Percentiles rank a stretch among this genome's conserved stretches.
phyloP scores from a whole-genome alignment of 2,329 filamentous ascomycete species.

The Myriosclerotinia duriaeana region DNA sequence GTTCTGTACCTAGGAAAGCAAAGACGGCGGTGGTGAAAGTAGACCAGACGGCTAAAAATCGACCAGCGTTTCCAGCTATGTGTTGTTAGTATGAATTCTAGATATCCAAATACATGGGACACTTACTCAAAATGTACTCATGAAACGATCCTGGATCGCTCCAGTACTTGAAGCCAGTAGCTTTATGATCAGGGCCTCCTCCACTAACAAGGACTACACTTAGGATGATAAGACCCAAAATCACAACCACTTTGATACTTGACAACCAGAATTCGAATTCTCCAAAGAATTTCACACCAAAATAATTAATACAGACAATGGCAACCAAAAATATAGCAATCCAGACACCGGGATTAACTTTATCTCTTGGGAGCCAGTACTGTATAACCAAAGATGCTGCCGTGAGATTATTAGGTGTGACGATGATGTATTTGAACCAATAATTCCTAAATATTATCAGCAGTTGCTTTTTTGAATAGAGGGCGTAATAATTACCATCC shows the following conservation, averaged over 20 bases:
- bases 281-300: constrained; percentile 44
- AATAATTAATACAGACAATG: constrained; percentile 67
- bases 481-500: constrained; percentile 49
- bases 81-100: constrained; percentile 41
- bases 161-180: constrained; percentile 54
- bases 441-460: constrained; percentile 33
- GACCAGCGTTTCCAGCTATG: constrained; percentile 44
- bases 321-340: constrained; percentile 68
- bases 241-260: constrained; percentile 60
- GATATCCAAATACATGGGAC: background rate
- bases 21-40: constrained; percentile 54
- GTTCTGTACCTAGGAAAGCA: constrained; percentile 62
- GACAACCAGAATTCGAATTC: constrained; percentile 57
- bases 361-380: constrained; percentile 65
- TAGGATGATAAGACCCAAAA: constrained; percentile 65
- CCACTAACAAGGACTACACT: constrained; percentile 62
- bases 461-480: background rate
- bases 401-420: constrained; percentile 81
- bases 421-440: constrained; percentile 67
- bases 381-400: constrained; percentile 76
- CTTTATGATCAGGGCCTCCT: constrained; percentile 58
- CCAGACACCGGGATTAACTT: constrained; percentile 75
- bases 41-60: constrained; percentile 60
- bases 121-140: constrained; percentile 41
- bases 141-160: constrained; percentile 46